Percentiles rank a stretch among this genome's conserved stretches.
These are phyloP conservation scores for Skeletonema grethae DNA, from an alignment of 108 stramenopile genomes.

Conservation along the genomic window DNA sequence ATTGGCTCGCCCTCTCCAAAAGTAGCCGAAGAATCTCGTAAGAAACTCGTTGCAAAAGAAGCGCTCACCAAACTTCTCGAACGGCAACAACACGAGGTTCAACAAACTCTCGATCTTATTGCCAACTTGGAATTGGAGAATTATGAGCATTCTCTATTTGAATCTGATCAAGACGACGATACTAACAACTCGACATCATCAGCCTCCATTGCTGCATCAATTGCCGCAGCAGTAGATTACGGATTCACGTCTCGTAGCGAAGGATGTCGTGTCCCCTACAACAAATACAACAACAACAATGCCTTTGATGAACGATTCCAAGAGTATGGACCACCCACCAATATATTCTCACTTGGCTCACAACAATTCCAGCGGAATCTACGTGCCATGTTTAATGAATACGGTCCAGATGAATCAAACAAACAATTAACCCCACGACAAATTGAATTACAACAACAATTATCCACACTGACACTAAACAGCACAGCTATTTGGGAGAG, in stretches of 20 bases:
- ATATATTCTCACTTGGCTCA: conserved; percentile 51
- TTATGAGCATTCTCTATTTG: conserved; percentile 2
- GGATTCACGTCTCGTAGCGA: conserved; percentile 65
- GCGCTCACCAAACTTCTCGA: conserved; percentile 52
- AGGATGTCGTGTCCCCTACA: conserved; percentile 41
- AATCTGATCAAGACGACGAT: conserved; percentile 8
- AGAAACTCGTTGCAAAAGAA: conserved; percentile 38
- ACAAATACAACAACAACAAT: neutral
- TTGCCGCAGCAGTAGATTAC: conserved; percentile 59
- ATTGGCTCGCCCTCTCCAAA: conserved; percentile 32
- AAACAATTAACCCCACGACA: conserved; percentile 37
- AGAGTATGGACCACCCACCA: conserved; percentile 62
- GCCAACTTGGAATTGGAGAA: conserved; percentile 18
- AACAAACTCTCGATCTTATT: conserved; percentile 51
- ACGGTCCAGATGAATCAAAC: conserved; percentile 48
- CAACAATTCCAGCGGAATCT: conserved; percentile 64
- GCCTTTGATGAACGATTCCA: conserved; percentile 29
- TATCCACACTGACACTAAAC: conserved; percentile 54
- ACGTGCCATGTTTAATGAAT: conserved; percentile 66
- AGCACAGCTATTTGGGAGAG: conserved; percentile 63
- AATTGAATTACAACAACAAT: conserved; percentile 37
- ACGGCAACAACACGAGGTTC: conserved; percentile 50
- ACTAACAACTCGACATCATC: neutral
- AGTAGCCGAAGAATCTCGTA: conserved; percentile 24
- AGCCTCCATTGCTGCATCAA: conserved; percentile 42